A percentile compares a stretch with the other conserved stretches of the same genome.
Evolutionary conservation across 2,329 filamentous ascomycete genomes (phyloP).

Genomic region (Venturia aucupariae): DNA sequence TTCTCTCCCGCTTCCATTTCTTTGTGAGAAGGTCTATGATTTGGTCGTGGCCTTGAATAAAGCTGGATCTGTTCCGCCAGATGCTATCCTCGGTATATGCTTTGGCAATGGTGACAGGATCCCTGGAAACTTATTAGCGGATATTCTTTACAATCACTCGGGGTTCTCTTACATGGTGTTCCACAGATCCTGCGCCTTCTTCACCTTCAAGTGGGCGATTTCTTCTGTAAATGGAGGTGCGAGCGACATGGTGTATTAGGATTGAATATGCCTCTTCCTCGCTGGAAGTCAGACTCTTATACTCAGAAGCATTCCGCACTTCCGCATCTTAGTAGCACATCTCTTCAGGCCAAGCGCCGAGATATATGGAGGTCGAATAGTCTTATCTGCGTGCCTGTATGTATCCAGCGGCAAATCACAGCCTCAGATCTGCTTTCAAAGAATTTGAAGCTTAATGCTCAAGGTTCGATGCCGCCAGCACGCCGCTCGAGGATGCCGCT

Average conservation of each 20-base stretch:
- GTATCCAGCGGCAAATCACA: background rate
- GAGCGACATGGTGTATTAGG: constrained; percentile 30
- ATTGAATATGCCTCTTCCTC: background rate
- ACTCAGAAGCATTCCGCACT: background rate
- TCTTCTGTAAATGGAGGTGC: constrained; percentile 67
- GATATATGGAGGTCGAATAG: background rate
- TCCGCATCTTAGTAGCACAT: background rate
- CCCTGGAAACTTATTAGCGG: constrained; percentile 33
- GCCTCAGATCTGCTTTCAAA: background rate
- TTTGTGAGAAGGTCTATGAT: constrained; percentile 59
- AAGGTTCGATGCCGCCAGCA: background rate
- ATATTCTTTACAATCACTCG: background rate
- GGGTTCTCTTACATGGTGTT: constrained; percentile 53
- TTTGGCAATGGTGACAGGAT: constrained; percentile 55
- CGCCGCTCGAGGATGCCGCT: background rate
- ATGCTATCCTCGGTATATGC: constrained; percentile 68
- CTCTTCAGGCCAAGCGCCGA: background rate
- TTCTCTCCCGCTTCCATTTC: constrained; percentile 66
- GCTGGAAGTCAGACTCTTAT: background rate
- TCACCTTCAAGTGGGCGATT: constrained; percentile 66
- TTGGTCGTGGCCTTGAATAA: constrained; percentile 57
- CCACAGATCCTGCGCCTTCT: constrained; percentile 75
- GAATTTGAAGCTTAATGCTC: background rate
- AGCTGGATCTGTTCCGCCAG: constrained; percentile 69
- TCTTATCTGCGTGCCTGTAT: background rate